These are phyloP conservation scores for Tetrapisispora phaffii DNA, from an alignment of 805 yeast species.

Conservation along the genomic window DNA sequence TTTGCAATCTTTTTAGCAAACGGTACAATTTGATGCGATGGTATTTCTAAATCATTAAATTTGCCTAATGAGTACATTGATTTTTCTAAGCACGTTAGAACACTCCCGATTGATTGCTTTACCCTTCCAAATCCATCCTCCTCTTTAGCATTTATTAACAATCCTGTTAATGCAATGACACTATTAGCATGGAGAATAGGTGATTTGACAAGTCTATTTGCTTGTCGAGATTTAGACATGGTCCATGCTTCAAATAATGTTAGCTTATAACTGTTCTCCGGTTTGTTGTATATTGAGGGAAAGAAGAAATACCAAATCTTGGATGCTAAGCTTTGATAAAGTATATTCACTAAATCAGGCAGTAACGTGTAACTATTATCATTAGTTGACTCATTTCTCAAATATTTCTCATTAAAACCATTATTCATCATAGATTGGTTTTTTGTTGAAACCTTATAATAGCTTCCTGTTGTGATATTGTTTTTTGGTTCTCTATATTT, in stretches of 20 bases:
- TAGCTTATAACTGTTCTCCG: not conserved
- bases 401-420: no score
- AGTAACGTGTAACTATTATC: slow-evolving; percentile 12
- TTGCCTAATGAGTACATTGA: slow-evolving; percentile 47
- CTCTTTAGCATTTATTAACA: slow-evolving; percentile 42
- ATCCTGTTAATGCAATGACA: slow-evolving; percentile 45
- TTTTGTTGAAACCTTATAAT: no score
- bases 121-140: slow-evolving; percentile 54
- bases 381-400: not conserved
- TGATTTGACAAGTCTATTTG: slow-evolving; percentile 50
- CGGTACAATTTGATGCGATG: not conserved
- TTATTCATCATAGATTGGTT: no score
- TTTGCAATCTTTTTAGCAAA: not conserved
- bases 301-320: slow-evolving; percentile 17
- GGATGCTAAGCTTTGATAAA: slow-evolving; percentile 6
- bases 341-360: slow-evolving; percentile 8
- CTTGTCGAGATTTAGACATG: slow-evolving; percentile 36
- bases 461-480: not conserved
- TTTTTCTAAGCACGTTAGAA: slow-evolving; percentile 48
- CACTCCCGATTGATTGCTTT: slow-evolving; percentile 46
- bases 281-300: slow-evolving; percentile 12
- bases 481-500: not conserved
- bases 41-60: slow-evolving; percentile 32
- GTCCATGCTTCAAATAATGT: slow-evolving; percentile 23
- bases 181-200: slow-evolving; percentile 60